Evolutionary conservation across 495 filamentous ascomycete genomes (phyloP), one percentile per base, ranked within the genome.

Genomic region (Physcia stellaris): DNA sequence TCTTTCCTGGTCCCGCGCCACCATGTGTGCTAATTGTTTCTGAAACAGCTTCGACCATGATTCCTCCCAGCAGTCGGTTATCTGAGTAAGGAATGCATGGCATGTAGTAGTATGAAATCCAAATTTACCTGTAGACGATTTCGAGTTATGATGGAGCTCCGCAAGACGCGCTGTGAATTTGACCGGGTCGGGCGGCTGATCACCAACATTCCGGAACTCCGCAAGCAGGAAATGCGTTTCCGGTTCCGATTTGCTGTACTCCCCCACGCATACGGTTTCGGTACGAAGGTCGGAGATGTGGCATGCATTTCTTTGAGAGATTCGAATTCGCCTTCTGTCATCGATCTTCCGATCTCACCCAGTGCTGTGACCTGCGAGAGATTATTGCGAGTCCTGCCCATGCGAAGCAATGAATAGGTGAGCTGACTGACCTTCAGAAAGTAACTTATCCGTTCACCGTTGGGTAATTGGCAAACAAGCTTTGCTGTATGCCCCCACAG

Each of bases 41-140:
- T 51, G 26, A 35, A 66, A 71, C 32, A 64, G 68, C 0, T 33
- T 34, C 41, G 62, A 58, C 70, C 66, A 73, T 32, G 55, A 61
- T n/a, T 56, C 51, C 24, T 64, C 55, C 66, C 62, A 67, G 0
- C 31, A 45, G 2, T 56, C 56, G 2, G 41, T 35, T n/a, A 33
- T 37, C 36, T 68, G 62, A 1, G 59, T 54, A 4, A 66, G 41
- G 11, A 60, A 62, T 13, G 66, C 65, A n/a, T 64, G 62, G 42
- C 53, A 71, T 0, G 67, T 75, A 0, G 58, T 43, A 1, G 62
- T 43, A 33, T 65, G 62, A 37, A 73, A 75, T 0, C 71, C 70
- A 40, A 75, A 75, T 40, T 66, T 68, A 0, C 66, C 67, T 2
- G 50, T 68, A 0, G 70, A 69, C 9, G 67, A 68, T 9, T 35